Base-by-base conservation (phyloP, 129 eudicot species). In the Flaveria sonorensis region DNA sequence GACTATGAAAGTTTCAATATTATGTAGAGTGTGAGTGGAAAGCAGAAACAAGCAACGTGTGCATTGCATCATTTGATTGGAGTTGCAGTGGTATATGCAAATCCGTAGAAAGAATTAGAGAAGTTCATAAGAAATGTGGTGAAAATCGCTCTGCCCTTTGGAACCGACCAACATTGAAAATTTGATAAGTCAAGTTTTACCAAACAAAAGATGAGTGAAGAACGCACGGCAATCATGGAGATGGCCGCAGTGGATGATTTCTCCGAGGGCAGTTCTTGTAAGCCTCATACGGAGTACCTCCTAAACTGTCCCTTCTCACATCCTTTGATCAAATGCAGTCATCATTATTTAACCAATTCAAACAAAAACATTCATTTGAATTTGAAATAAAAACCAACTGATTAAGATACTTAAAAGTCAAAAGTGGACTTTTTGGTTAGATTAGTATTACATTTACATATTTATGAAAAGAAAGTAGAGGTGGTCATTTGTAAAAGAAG, bases 11-110 rank as follows among this genome's bases (percentile, higher is more conserved):
- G 11, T 70, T 69, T 78, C 4, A 43, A 57, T 15, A 59, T 36
- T 55, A 40, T 55, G 43, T 70, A 84, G 92, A 87, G 6, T 87
- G 92, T 21, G 89, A 85, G 67, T 84, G 86, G 88, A 87, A 79
- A 75, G 87, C 89, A 18, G 84, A 82, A 76, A 86, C 85, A 50
- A 85, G 89, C 36, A 85, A 85, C 48, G 79, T 77, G 45, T 89
- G 94, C 78, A 89, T 87, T 32, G 95, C 95, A 12, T 82, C 95
- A 46, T 89, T 89, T 46, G 91, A 89, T 20, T 89, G 95, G 95
- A 82, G 82, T 15, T 89, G 95, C 75, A 89, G 95, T 63, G 95
- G 95, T 28, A 89, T 89, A 50, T 89, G 95, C 83, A 82, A 79
- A 85, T 87, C 95, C 12, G 95, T 87, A 45, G 89, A 89, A 60